Conservation (phyloP, 2,329 filamentous ascomycete species). For the Passalora sequoiae region DNA sequence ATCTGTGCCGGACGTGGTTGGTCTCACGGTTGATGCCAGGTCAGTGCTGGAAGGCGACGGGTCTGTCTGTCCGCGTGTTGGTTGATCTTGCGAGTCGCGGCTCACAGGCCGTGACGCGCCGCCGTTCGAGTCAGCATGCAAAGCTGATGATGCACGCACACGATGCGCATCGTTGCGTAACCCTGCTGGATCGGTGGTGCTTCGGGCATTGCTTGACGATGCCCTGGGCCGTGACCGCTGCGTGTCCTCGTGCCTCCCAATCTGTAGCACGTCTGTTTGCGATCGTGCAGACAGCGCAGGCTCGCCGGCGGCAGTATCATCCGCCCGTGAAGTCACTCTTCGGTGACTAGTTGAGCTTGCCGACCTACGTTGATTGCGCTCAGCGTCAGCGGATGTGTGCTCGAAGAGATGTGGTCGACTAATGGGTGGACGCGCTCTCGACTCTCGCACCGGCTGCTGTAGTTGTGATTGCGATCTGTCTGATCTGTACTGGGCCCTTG, state of each 20-base stretch:
- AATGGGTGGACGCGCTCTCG: slow-evolving; percentile 37
- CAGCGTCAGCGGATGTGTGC: slow-evolving; percentile 34
- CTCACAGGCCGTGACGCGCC: slow-evolving; percentile 2
- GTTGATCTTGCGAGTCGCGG: slow-evolving; percentile 9
- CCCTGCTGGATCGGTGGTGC: slow-evolving; percentile 35
- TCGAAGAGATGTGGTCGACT: slow-evolving; percentile 45
- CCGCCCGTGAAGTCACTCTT: slow-evolving; percentile 28
- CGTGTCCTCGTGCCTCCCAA: slow-evolving; percentile 30
- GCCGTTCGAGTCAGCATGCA: slow-evolving; percentile 4
- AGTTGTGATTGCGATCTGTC: slow-evolving; percentile 26
- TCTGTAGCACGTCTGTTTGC: slow-evolving; percentile 56
- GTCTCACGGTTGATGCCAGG: slow-evolving; percentile 15
- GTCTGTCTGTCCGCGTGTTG: slow-evolving; percentile 5
- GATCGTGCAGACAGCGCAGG: slow-evolving; percentile 54
- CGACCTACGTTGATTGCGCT: slow-evolving; percentile 40
- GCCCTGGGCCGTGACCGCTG: slow-evolving; percentile 31
- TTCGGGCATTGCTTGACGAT: slow-evolving; percentile 43
- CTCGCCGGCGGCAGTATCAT: slow-evolving; percentile 33
- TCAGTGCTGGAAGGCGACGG: slow-evolving; percentile 4
- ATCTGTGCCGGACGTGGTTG: slow-evolving; percentile 2
- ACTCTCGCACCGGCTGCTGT: slow-evolving; percentile 23
- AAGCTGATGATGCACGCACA: slow-evolving; percentile 11
- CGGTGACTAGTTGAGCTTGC: slow-evolving; percentile 35
- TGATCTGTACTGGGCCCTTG: slow-evolving; percentile 3
- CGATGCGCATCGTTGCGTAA: slow-evolving; percentile 17